A percentile compares a stretch with the other conserved stretches of the same genome.
Evolutionary conservation across 176 grass and related monocot genomes (phyloP).

Genomic region (Eragrostis curvula): DNA sequence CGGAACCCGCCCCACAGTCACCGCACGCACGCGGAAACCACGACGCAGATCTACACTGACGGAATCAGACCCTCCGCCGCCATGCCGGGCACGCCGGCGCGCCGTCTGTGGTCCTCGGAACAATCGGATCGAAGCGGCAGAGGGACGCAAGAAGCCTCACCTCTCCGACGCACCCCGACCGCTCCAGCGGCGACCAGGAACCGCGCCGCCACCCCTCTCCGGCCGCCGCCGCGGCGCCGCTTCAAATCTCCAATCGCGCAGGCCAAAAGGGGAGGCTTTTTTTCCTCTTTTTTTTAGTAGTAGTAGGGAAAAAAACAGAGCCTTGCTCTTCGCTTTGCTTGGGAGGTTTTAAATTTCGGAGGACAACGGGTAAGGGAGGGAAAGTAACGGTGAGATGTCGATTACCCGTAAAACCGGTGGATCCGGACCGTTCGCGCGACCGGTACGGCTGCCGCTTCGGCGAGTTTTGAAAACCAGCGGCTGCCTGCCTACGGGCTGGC

Average conservation of each 20-base stretch:
- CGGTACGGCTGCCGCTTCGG: conserved; percentile 33
- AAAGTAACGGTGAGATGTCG: conserved; percentile 19
- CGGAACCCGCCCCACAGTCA: background rate
- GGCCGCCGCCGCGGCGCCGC: conserved; percentile 29
- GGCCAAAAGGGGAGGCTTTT: conserved; percentile 8
- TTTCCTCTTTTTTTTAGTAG: background rate
- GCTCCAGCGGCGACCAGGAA: conserved; percentile 30
- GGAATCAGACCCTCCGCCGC: background rate
- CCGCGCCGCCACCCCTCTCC: conserved; percentile 36
- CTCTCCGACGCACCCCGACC: conserved; percentile 11
- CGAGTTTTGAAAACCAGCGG: conserved; percentile 57
- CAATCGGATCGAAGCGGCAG: background rate
- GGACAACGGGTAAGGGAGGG: background rate
- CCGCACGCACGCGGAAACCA: background rate
- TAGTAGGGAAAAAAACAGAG: conserved; percentile 1
- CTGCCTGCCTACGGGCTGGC: conserved; percentile 14
- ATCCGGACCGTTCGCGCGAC: conserved; percentile 28
- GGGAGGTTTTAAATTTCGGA: conserved; percentile 38
- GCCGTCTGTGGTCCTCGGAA: background rate
- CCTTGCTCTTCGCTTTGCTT: conserved; percentile 7
- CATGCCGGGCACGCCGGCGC: background rate
- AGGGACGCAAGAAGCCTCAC: conserved; percentile 16
- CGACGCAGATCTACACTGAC: background rate
- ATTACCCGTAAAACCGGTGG: background rate
- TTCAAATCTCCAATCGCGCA: conserved; percentile 36